Percentiles rank a stretch among this genome's conserved stretches.
phyloP scores from a whole-genome alignment of 257 asterid genomes.

The Solanum microdontum region DNA sequence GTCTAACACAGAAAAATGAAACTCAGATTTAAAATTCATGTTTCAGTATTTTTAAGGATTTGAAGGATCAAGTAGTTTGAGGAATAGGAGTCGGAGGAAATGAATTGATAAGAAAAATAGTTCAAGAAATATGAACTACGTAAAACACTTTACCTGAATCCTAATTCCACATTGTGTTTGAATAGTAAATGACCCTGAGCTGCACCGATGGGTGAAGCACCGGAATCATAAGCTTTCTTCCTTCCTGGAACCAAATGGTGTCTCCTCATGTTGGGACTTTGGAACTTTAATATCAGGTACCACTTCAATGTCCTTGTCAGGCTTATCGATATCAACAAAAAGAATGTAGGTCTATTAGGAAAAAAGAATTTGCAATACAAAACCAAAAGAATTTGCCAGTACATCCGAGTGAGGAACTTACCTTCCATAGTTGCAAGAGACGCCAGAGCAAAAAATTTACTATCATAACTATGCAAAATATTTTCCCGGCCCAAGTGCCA shows the following conservation, averaged over 20 bases:
- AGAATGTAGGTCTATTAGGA: neutral
- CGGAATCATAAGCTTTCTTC: slow-evolving; percentile 5
- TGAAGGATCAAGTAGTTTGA: neutral
- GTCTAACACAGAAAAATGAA: neutral
- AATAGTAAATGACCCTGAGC: neutral
- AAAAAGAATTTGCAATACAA: neutral
- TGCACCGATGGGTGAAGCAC: neutral
- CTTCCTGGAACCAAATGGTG: slow-evolving; percentile 8
- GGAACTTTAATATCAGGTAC: slow-evolving; percentile 49
- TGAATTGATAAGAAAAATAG: neutral
- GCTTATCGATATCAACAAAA: slow-evolving; percentile 26
- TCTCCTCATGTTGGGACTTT: slow-evolving; percentile 17
- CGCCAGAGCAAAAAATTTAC: slow-evolving; percentile 63
- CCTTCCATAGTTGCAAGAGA: slow-evolving; percentile 75
- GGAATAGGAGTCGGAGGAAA: neutral
- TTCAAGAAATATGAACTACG: neutral
- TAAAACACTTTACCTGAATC: neutral
- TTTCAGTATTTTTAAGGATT: neutral
- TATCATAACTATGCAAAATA: slow-evolving; percentile 82
- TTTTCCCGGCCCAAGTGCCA: slow-evolving; percentile 97
- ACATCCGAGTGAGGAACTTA: slow-evolving; percentile 6
- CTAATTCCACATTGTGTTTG: neutral
- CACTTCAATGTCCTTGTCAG: slow-evolving; percentile 67
- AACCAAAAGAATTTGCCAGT: neutral
- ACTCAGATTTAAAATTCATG: neutral